Evolutionary conservation across 2,329 filamentous ascomycete genomes (phyloP).

Genomic region (Lomentospora prolificans): DNA sequence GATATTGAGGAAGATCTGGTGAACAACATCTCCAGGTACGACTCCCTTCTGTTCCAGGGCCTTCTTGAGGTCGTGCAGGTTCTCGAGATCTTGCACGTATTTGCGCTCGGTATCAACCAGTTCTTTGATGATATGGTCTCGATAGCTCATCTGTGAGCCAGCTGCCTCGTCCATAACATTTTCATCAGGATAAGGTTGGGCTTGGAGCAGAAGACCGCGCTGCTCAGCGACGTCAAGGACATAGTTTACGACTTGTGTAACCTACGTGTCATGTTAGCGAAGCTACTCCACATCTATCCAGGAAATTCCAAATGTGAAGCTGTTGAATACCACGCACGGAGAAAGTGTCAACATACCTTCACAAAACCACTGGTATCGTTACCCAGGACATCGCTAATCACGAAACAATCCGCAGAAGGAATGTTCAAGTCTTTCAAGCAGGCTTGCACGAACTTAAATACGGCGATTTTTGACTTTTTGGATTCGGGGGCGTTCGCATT

Average conservation of each 20-base stretch:
- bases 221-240: conserved; percentile 81
- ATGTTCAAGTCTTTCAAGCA: conserved; percentile 77
- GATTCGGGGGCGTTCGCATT: conserved; percentile 47
- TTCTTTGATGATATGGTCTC: conserved; percentile 85
- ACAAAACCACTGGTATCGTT: conserved; percentile 96
- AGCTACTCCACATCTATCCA: too few relatives aligned
- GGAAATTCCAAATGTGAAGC: too few relatives aligned
- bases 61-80: conserved; percentile 85
- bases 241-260: conserved; percentile 83
- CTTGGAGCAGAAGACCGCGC: conserved; percentile 60
- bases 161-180: conserved; percentile 34
- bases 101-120: conserved; percentile 92
- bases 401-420: conserved; percentile 73
- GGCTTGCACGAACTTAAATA: conserved; percentile 86
- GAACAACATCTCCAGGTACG: conserved; percentile 79
- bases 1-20: conserved; percentile 94
- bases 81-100: conserved; percentile 94
- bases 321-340: background rate
- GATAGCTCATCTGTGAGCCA: conserved; percentile 59
- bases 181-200: conserved; percentile 47
- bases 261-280: conserved; percentile 26
- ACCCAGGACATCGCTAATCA: conserved; percentile 82
- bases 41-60: conserved; percentile 78
- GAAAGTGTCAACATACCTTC: conserved; percentile 49
- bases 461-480: conserved; percentile 76